These are phyloP conservation scores for Geotrichum histeridarum DNA, from an alignment of 1,139 yeast genomes.

Conservation along the genomic window DNA sequence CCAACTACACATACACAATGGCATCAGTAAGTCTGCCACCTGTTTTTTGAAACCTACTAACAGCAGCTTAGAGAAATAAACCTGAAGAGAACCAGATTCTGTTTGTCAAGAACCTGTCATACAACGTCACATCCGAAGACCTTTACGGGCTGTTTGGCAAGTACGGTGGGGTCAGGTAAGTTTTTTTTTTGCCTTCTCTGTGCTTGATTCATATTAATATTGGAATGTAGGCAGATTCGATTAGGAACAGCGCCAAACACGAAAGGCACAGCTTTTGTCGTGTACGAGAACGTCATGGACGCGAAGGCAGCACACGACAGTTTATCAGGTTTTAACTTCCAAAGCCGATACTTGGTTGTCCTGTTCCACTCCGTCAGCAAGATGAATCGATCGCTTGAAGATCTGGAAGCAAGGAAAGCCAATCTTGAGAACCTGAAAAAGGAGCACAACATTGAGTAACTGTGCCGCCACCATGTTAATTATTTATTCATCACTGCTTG, in stretches of 20 bases:
- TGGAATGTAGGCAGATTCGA: slow-evolving; percentile 44
- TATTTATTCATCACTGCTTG: neutral
- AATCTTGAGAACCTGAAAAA: slow-evolving; percentile 30
- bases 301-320: slow-evolving; percentile 52
- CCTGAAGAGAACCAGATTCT: slow-evolving; percentile 34
- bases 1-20: neutral
- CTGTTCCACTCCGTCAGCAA: slow-evolving; percentile 45
- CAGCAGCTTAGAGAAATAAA: slow-evolving; percentile 5
- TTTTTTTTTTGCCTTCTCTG: neutral
- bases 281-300: slow-evolving; percentile 47
- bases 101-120: slow-evolving; percentile 57
- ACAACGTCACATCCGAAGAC: slow-evolving; percentile 45
- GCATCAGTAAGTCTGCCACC: neutral
- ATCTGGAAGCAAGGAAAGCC: slow-evolving; percentile 28
- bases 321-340: slow-evolving; percentile 56
- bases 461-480: neutral
- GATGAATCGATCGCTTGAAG: slow-evolving; percentile 26
- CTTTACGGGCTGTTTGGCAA: slow-evolving; percentile 52
- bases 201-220: neutral
- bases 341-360: slow-evolving; percentile 56
- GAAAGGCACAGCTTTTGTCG: slow-evolving; percentile 55
- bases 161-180: slow-evolving; percentile 49
- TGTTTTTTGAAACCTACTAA: neutral
- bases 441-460: slow-evolving; percentile 28
- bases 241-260: slow-evolving; percentile 44